Evolutionary conservation across 257 asterid genomes (phyloP).

Genomic region (Echium plantagineum): DNA sequence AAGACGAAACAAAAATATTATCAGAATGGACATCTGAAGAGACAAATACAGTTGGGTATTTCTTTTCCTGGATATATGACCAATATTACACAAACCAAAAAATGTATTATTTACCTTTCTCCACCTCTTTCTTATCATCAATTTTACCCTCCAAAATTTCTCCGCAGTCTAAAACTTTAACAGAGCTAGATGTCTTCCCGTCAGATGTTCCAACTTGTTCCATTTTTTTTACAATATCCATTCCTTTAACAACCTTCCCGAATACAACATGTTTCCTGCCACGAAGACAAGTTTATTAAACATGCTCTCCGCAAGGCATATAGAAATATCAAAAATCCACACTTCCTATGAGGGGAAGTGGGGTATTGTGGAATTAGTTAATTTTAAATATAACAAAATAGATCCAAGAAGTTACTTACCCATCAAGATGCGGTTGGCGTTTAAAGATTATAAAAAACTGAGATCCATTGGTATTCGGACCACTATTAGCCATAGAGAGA

Average conservation of each 20-base stretch:
- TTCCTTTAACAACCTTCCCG: slow-evolving; percentile 86
- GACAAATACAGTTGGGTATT: slow-evolving; percentile 21
- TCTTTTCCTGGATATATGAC: slow-evolving; percentile 34
- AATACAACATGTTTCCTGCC: slow-evolving; percentile 96
- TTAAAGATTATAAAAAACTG: slow-evolving; percentile 87
- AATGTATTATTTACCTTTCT: slow-evolving; percentile 36
- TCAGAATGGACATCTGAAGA: slow-evolving; percentile 32
- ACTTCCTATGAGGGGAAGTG: neutral
- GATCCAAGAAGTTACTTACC: slow-evolving; percentile 39
- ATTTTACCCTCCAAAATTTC: slow-evolving; percentile 35
- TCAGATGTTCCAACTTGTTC: slow-evolving; percentile 68
- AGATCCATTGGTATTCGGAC: slow-evolving; percentile 92
- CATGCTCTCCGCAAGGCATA: neutral
- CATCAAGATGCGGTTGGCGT: slow-evolving; percentile 91
- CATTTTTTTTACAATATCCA: slow-evolving; percentile 69
- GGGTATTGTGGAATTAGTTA: neutral
- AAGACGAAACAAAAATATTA: neutral
- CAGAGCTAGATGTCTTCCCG: slow-evolving; percentile 53
- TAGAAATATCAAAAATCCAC: neutral
- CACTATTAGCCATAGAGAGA: slow-evolving; percentile 98
- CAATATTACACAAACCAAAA: neutral
- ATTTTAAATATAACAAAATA: too few relatives aligned
- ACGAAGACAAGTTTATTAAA: slow-evolving; percentile 1
- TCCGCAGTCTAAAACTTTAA: slow-evolving; percentile 73
- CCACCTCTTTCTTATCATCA: slow-evolving; percentile 26